These are phyloP conservation scores for Penicillium sp. DNA, from an alignment of 2,329 filamentous ascomycete genomes.

Conservation along the genomic window DNA sequence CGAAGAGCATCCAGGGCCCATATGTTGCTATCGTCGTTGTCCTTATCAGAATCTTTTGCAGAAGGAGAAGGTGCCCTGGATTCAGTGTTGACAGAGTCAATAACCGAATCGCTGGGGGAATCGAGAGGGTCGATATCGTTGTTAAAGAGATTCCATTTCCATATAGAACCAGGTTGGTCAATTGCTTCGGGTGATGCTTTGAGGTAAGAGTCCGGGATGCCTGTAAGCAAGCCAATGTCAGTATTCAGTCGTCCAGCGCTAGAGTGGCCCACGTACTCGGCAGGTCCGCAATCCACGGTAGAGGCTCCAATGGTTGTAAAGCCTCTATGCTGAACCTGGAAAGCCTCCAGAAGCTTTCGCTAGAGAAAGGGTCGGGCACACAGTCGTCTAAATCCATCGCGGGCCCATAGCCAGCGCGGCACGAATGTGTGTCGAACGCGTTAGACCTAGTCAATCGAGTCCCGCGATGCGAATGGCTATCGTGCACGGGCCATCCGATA, in stretches of 20 bases:
- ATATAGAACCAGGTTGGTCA: conserved; percentile 27
- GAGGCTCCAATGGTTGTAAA: conserved; percentile 36
- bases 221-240: conserved; percentile 10
- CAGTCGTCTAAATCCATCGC: conserved; percentile 29
- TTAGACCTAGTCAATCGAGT: conserved; percentile 8
- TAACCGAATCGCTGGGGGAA: conserved; percentile 21
- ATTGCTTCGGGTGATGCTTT: conserved; percentile 18
- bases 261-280: conserved; percentile 28
- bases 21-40: conserved; percentile 27
- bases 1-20: conserved; percentile 35
- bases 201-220: conserved; percentile 20
- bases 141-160: conserved; percentile 37
- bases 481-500: conserved; percentile 27
- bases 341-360: conserved; percentile 38
- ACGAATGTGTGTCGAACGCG: conserved; percentile 3
- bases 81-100: conserved; percentile 19
- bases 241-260: background rate
- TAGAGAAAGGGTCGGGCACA: conserved; percentile 34
- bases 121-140: conserved; percentile 22
- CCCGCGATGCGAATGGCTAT: conserved; percentile 21
- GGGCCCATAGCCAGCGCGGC: conserved; percentile 17
- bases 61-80: conserved; percentile 11
- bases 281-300: conserved; percentile 36
- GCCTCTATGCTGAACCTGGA: conserved; percentile 39
- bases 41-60: conserved; percentile 2